Percentiles rank a stretch among this genome's conserved stretches.
These are phyloP conservation scores for Globisporangium recalcitrans DNA, from an alignment of 352 stramenopile species.

Conservation along the genomic window DNA sequence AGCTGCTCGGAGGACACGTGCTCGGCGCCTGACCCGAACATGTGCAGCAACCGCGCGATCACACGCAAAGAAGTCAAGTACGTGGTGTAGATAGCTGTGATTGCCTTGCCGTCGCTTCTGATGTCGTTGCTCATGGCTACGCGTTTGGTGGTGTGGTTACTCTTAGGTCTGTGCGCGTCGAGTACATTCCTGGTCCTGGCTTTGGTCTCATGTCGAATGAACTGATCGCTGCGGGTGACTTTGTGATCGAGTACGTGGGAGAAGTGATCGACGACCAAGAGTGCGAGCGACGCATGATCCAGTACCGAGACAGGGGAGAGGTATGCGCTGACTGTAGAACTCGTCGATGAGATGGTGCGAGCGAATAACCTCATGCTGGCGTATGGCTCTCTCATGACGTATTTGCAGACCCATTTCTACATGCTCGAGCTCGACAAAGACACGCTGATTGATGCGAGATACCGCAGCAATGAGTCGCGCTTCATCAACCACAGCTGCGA, in stretches of 20 bases:
- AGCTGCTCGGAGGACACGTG: slow-evolving; percentile 77
- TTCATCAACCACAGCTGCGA: slow-evolving; percentile 96
- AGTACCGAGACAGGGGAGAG: slow-evolving; percentile 51
- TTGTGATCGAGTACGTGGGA: slow-evolving; percentile 93
- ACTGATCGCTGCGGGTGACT: slow-evolving; percentile 66
- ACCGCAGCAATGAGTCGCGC: slow-evolving; percentile 89
- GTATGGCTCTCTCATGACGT: no score
- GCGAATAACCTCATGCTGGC: no score
- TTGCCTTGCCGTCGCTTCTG: neutral
- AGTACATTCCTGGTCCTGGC: slow-evolving; percentile 79
- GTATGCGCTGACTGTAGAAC: slow-evolving; percentile 2
- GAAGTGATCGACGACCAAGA: slow-evolving; percentile 91
- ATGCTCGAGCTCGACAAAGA: slow-evolving; percentile 86
- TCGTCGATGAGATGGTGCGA: neutral
- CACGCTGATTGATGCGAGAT: slow-evolving; percentile 80
- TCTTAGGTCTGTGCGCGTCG: slow-evolving; percentile 38
- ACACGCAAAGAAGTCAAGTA: slow-evolving; percentile 59
- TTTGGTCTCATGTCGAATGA: slow-evolving; percentile 88
- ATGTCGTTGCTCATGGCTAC: neutral
- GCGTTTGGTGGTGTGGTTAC: slow-evolving; percentile 2
- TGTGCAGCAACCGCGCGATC: slow-evolving; percentile 76
- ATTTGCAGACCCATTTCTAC: slow-evolving; percentile 66
- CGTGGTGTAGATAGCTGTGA: neutral
- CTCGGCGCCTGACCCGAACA: slow-evolving; percentile 53
- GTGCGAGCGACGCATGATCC: slow-evolving; percentile 55